Conservation (phyloP, 73 alveolate genomes). For the Symbiodinium pilosum region DNA sequence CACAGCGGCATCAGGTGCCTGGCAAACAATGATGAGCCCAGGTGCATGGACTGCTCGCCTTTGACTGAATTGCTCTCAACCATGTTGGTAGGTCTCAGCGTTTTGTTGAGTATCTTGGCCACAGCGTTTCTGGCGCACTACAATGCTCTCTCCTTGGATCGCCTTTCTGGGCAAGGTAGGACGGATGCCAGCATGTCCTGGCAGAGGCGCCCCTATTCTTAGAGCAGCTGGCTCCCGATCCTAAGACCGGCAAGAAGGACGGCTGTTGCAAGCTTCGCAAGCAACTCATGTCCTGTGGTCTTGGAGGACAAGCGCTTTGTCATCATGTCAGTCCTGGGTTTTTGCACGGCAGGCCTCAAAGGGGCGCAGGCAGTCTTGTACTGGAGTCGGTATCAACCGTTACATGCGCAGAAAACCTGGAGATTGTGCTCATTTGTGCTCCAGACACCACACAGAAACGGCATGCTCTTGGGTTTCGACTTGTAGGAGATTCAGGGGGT, state of each 20-base stretch:
- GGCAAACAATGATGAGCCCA: not conserved
- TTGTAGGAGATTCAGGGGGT: too few relatives aligned
- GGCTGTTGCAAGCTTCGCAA: not conserved
- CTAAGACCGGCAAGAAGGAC: constrained; percentile 77
- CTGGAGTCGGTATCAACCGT: too few relatives aligned
- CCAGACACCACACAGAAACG: too few relatives aligned
- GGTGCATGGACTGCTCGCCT: not conserved
- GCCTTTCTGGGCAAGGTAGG: not conserved
- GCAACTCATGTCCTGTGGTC: not conserved
- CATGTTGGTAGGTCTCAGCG: constrained; percentile 48
- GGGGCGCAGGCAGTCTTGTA: too few relatives aligned
- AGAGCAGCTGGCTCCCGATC: constrained; percentile 86
- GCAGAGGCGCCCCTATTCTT: constrained; percentile 64
- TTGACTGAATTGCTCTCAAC: too few relatives aligned
- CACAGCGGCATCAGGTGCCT: not conserved
- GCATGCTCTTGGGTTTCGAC: too few relatives aligned
- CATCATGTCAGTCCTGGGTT: constrained; percentile 48
- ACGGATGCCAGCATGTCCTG: not conserved
- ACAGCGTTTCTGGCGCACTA: constrained; percentile 84
- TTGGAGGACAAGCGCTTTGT: constrained; percentile 44
- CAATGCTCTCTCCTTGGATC: constrained; percentile 45
- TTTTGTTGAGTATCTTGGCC: constrained; percentile 72
- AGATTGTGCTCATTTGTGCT: too few relatives aligned
- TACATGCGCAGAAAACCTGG: too few relatives aligned
- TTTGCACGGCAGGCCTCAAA: constrained; percentile 23